Base-by-base conservation (phyloP, 176 grass and related monocot genomes). In the Microstegium vimineum region DNA sequence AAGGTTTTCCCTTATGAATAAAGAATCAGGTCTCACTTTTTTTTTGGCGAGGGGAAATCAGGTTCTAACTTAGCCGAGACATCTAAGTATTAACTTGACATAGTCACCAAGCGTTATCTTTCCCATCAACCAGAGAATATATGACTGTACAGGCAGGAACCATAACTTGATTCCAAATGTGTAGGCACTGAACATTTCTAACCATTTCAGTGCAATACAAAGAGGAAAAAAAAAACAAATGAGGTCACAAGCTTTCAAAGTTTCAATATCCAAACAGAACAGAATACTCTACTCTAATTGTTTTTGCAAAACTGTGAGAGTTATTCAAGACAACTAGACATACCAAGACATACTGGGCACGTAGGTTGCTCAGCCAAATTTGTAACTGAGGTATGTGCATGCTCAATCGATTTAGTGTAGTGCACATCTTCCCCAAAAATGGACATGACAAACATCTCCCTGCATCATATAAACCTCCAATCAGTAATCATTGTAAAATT, bases 401-500 rank as follows among this genome's bases (percentile, higher is more conserved):
- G 93, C 80, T 92, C 96, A 32, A 99, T 95, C 80, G 66, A 89
- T 27, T 90, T 80, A 80, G 90, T 99, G 82, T 93, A 91, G 34
- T 99, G 92, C 54, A 99, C 87, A 77, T 94, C 87, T 82, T 88
- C 82, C 69, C 88, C 82, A 86, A 92, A 92, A 99, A 71, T 69
- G 76, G 38, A 99, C 91, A 75, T 52, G 33, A 30, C 93, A 95
- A 35, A 89, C 41, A 90, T 73, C 87, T 67, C 62, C 89, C 96
- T 99, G 86, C 49, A 87, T 28, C 67, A 42, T 22, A 90, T 71
- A 25, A 77, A 87, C 8, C 56, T 84, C 83, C 20, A 75, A 79
- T 78, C 33, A 87, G 64, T 79, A 57, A 75, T 67, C 66, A 78
- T 28, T 8, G 14, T 14, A 81, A 56, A 23, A 82, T 66, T 57